phyloP scores from a whole-genome alignment of 1,284 basidiomycete species.

The Trametes polyzona region DNA sequence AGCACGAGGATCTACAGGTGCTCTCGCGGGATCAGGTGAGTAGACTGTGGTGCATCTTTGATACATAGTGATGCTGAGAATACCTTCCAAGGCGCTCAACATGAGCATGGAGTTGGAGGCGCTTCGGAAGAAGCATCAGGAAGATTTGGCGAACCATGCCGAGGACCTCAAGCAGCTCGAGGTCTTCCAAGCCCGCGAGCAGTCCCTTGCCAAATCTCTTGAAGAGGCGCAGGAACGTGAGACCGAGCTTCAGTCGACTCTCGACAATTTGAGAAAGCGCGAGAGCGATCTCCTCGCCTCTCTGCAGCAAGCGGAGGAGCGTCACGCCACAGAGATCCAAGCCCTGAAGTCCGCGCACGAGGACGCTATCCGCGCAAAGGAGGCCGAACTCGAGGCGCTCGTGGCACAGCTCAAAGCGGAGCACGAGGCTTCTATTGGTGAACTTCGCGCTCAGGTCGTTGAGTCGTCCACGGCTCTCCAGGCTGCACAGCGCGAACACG shows the following conservation, averaged over 20 bases:
- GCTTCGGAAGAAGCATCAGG: slow-evolving; percentile 64
- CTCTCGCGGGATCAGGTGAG: slow-evolving; percentile 81
- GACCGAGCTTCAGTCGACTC: slow-evolving; percentile 27
- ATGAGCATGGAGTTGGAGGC: slow-evolving; percentile 86
- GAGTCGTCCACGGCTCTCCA: slow-evolving; percentile 35
- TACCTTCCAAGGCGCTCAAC: slow-evolving; percentile 63
- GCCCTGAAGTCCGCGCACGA: slow-evolving; percentile 58
- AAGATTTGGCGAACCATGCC: slow-evolving; percentile 45
- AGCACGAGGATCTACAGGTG: slow-evolving; percentile 79
- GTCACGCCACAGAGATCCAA: slow-evolving; percentile 48
- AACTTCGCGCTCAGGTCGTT: slow-evolving; percentile 36
- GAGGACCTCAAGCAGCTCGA: slow-evolving; percentile 44
- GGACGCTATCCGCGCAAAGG: slow-evolving; percentile 54
- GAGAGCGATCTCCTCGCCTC: slow-evolving; percentile 58
- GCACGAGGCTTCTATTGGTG: slow-evolving; percentile 38
- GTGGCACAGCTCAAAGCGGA: slow-evolving; percentile 48
- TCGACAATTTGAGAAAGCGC: slow-evolving; percentile 60
- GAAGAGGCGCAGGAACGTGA: slow-evolving; percentile 46
- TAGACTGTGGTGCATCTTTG: background rate
- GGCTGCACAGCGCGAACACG: slow-evolving; percentile 37
- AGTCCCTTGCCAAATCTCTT: slow-evolving; percentile 53
- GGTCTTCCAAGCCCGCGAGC: slow-evolving; percentile 58
- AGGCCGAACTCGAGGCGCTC: slow-evolving; percentile 53
- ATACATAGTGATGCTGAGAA: background rate
- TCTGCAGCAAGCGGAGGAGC: slow-evolving; percentile 52